Percentiles rank a stretch among this genome's conserved stretches.
Evolutionary conservation across 2,329 filamentous ascomycete genomes (phyloP).

Genomic region (Orbilia javanica): DNA sequence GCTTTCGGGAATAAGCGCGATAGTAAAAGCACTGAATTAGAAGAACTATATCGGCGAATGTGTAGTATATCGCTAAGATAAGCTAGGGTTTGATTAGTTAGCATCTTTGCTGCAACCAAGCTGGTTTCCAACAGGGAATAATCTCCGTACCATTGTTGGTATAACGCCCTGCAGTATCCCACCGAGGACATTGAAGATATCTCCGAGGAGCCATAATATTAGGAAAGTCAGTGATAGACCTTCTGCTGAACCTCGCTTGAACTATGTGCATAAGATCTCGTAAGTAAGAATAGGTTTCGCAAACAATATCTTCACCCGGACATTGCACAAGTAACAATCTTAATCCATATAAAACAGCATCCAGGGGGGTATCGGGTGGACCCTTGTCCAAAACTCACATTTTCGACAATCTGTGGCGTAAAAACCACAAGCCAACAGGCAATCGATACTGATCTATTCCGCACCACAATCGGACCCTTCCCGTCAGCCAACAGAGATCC

Average conservation of each 20-base stretch:
- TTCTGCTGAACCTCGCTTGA: slow-evolving; percentile 84
- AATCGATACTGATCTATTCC: slow-evolving; percentile 85
- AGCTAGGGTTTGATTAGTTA: slow-evolving; percentile 68
- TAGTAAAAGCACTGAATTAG: slow-evolving; percentile 96
- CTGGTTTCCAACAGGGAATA: not conserved
- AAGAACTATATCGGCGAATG: slow-evolving; percentile 88
- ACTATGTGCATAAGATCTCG: slow-evolving; percentile 65
- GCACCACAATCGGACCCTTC: slow-evolving; percentile 15
- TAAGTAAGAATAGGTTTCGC: slow-evolving; percentile 1
- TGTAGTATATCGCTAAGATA: slow-evolving; percentile 94
- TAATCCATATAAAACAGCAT: too few relatives aligned
- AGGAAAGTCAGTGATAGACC: slow-evolving; percentile 92
- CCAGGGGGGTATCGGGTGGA: too few relatives aligned
- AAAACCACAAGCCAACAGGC: slow-evolving; percentile 99
- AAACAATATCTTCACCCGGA: not conserved
- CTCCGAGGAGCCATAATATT: slow-evolving; percentile 89
- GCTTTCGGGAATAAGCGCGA: slow-evolving; percentile 69
- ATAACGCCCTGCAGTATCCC: slow-evolving; percentile 89
- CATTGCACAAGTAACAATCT: too few relatives aligned
- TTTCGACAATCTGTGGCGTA: slow-evolving; percentile 95
- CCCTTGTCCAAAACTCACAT: slow-evolving; percentile 65
- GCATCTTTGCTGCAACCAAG: not conserved
- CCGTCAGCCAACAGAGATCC: slow-evolving; percentile 36
- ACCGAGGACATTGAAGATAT: slow-evolving; percentile 97
- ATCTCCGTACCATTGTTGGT: slow-evolving; percentile 81